Percentiles rank a stretch among this genome's conserved stretches.
Conservation (phyloP, 257 asterid genomes). For the Solanum acaule region DNA sequence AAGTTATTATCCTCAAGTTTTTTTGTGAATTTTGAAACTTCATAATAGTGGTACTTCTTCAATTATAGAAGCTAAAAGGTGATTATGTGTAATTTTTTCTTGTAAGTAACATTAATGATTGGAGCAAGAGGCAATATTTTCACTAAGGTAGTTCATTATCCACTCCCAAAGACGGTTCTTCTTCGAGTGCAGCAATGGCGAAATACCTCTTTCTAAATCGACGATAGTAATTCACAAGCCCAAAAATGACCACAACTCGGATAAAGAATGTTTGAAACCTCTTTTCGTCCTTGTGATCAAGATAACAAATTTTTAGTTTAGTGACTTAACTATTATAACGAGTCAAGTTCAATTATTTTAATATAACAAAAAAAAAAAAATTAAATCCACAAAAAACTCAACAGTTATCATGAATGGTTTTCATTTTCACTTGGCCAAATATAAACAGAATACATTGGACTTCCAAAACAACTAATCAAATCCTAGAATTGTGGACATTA, state of each 20-base stretch:
- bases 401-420: neutral
- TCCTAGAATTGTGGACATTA: neutral
- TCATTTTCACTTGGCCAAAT: neutral
- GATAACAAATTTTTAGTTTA: neutral
- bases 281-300: neutral
- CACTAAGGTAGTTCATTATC: no score
- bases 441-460: neutral
- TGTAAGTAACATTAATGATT: neutral
- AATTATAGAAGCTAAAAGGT: neutral
- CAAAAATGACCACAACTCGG: no score
- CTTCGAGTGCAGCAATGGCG: no score
- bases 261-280: neutral
- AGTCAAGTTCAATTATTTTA: neutral
- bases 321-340: neutral
- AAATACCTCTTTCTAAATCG: no score
- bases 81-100: neutral
- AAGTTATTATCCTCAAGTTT: neutral
- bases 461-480: neutral
- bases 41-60: neutral
- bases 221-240: no score
- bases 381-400: neutral
- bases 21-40: neutral
- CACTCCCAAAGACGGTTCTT: no score
- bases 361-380: neutral
- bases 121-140: neutral